Evolutionary conservation across 2,329 filamentous ascomycete genomes (phyloP), one percentile per base, ranked within the genome.

Genomic region (Aschersonia sp.): DNA sequence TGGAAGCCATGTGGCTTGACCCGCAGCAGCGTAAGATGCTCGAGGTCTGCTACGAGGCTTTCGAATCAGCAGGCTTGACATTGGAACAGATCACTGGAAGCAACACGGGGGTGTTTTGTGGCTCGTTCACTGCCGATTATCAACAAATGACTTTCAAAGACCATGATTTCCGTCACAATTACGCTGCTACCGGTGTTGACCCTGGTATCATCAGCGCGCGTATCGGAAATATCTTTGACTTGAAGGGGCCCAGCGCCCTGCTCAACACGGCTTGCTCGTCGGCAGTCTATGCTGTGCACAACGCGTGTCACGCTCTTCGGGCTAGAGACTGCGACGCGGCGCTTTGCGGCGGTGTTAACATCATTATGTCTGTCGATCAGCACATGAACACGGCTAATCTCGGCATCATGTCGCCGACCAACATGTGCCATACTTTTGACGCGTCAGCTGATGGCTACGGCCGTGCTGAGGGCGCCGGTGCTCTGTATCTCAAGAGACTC

Each of bases 231-330:
- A 5, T 30, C 6, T 30, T 44, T 29, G 43, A 31, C 43, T 9
- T 30, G 6, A 9, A 6, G 9, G 43, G 20, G 6, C 43, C n/a
- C 28, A 30, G 9, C 28, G 5, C 9, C n/a, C 52, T 55, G 10
- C 49, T 57, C 31, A 58, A 65, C 43, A 67, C 64, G 1, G 65
- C 63, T 1, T 69, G 65, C 49, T 66, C 65, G 0, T 63, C 63
- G 0, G 60, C 59, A 0, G 50, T 65, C 20, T 60, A 62, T 28
- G 51, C 51, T 2, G 38, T 58, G 1, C 52, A 58, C 38, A 46
- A 54, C 10, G 57, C 57, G 2, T 47, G 50, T 40, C 43, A 51
- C 7, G 60, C 61, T 1, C 47, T 68, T 7, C 58, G 62, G 30
- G 54, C 54, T 2, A 50, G 56, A 0, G 65, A 68, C 12, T 61